These are phyloP conservation scores for Gloeophyllum trabeum DNA, from an alignment of 768 basidiomycete genomes.

Conservation along the genomic window DNA sequence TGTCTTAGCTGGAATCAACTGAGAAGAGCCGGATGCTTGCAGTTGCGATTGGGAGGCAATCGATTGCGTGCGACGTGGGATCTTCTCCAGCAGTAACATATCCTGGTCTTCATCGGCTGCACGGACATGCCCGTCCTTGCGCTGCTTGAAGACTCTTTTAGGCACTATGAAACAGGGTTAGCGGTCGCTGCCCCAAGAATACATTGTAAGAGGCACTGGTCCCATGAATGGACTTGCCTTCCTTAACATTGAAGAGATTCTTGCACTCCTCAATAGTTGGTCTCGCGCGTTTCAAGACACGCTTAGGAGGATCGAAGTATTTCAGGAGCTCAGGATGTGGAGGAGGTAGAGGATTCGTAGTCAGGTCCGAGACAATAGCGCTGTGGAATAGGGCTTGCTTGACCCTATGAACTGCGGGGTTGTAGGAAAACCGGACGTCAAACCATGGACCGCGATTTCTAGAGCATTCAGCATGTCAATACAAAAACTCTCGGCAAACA, in stretches of 20 bases:
- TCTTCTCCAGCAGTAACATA: constrained; percentile 46
- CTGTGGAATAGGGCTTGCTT: constrained; percentile 92
- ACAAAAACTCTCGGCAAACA: constrained; percentile 1
- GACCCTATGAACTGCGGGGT: constrained; percentile 81
- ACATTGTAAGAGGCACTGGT: background rate
- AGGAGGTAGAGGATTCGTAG: constrained; percentile 64
- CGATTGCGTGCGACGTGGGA: constrained; percentile 5
- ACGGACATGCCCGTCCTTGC: constrained; percentile 52
- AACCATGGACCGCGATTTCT: constrained; percentile 70
- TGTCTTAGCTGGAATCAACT: constrained; percentile 11
- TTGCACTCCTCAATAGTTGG: constrained; percentile 51
- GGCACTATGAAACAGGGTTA: constrained; percentile 31
- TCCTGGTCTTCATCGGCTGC: constrained; percentile 53
- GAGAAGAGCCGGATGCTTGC: constrained; percentile 13
- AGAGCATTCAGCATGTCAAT: background rate
- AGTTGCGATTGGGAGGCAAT: constrained; percentile 9
- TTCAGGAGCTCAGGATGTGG: constrained; percentile 79
- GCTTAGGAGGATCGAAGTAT: constrained; percentile 72
- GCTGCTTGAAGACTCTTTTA: constrained; percentile 43
- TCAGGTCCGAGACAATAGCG: constrained; percentile 68
- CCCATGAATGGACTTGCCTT: constrained; percentile 33
- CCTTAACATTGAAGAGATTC: constrained; percentile 61
- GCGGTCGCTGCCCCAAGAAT: background rate
- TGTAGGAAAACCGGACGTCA: constrained; percentile 65
- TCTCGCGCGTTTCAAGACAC: constrained; percentile 49